phyloP scores from a whole-genome alignment of 2,329 filamentous ascomycete species.

The Aspergillus hiratsukae region DNA sequence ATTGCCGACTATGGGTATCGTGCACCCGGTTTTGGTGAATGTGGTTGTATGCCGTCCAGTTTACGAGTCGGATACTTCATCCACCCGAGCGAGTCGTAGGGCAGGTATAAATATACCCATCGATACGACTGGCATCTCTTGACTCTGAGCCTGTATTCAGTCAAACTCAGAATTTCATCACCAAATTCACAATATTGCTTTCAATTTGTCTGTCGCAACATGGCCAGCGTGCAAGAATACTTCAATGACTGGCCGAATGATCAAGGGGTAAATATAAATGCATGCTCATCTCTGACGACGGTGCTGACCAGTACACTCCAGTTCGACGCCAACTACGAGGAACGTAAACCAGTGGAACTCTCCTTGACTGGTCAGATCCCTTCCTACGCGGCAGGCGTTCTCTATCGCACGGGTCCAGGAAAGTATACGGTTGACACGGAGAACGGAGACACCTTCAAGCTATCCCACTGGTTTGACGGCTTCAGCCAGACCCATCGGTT shows the following conservation, averaged over 20 bases:
- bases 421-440: conserved; percentile 58
- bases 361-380: conserved; percentile 64
- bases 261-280: conserved; percentile 40
- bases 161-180: neutral
- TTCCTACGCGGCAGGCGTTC: conserved; percentile 62
- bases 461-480: conserved; percentile 79
- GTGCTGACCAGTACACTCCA: conserved; percentile 28
- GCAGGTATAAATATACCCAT: no score
- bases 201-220: neutral
- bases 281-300: neutral
- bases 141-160: no score
- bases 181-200: neutral
- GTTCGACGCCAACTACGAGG: conserved; percentile 66
- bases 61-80: no score
- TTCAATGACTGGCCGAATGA: conserved; percentile 51
- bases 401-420: conserved; percentile 73
- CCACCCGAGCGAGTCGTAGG: no score
- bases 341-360: conserved; percentile 61
- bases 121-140: no score
- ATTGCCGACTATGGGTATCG: no score
- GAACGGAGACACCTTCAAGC: conserved; percentile 53
- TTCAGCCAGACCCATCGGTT: conserved; percentile 68
- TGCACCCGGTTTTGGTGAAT: no score
- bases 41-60: no score
- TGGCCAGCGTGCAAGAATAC: conserved; percentile 1